phyloP scores from a whole-genome alignment of 2,329 filamentous ascomycete species.

The Phaeosphaeriaceae sp. region DNA sequence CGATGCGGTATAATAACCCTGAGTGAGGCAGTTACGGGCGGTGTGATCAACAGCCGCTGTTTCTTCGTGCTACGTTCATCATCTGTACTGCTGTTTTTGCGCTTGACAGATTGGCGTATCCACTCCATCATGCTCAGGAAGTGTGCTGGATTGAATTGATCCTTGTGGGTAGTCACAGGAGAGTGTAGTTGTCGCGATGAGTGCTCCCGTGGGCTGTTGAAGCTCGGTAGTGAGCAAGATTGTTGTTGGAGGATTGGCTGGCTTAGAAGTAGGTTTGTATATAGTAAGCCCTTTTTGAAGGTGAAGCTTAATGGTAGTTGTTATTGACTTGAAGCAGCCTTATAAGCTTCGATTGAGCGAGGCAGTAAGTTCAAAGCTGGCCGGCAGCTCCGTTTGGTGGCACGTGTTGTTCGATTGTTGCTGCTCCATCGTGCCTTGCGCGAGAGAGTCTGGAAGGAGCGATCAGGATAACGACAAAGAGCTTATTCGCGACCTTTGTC shows the following conservation, averaged over 20 bases:
- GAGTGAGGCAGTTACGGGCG: slow-evolving; percentile 12
- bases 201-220: no score
- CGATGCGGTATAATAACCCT: slow-evolving; percentile 22
- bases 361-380: neutral
- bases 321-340: neutral
- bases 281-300: neutral
- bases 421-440: neutral
- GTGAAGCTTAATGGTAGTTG: neutral
- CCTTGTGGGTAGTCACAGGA: neutral
- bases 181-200: no score
- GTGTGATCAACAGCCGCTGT: slow-evolving; percentile 5
- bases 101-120: neutral
- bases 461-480: neutral
- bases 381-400: neutral
- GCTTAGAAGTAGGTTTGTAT: neutral
- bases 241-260: neutral
- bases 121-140: neutral
- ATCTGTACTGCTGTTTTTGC: neutral
- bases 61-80: neutral
- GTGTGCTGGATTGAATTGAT: neutral
- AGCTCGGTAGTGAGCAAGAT: no score
- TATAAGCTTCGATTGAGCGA: neutral
- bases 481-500: neutral
- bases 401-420: neutral
- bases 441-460: neutral